Percentiles rank a stretch among this genome's conserved stretches.
phyloP scores from a whole-genome alignment of 352 stramenopile species.

The Plasmopara halstedii region DNA sequence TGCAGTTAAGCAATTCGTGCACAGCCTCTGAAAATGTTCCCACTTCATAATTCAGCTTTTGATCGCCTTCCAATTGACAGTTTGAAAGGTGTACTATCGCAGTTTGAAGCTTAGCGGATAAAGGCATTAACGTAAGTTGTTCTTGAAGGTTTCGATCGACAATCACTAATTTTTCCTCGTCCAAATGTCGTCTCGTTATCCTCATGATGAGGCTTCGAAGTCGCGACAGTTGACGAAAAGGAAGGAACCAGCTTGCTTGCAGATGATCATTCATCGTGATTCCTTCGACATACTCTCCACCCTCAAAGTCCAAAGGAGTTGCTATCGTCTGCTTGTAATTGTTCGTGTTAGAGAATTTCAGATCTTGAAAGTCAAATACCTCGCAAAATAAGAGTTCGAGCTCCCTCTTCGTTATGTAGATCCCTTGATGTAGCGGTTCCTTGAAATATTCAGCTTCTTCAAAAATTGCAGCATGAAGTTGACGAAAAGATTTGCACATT shows the following conservation, averaged over 20 bases:
- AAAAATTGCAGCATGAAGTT: slow-evolving; percentile 24
- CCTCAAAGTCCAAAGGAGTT: slow-evolving; percentile 6
- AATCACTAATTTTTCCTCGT: slow-evolving; percentile 39
- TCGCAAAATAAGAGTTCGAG: slow-evolving; percentile 33
- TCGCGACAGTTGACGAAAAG: slow-evolving; percentile 39
- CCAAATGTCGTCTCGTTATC: slow-evolving; percentile 46
- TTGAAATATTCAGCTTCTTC: slow-evolving; percentile 6
- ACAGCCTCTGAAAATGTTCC: slow-evolving; percentile 4
- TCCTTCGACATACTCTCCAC: slow-evolving; percentile 1
- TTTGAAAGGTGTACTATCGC: slow-evolving; percentile 31
- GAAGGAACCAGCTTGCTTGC: slow-evolving; percentile 57
- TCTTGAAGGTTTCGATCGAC: slow-evolving; percentile 42
- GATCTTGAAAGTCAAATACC: slow-evolving; percentile 20
- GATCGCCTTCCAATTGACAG: slow-evolving; percentile 5
- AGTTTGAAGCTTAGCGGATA: slow-evolving; percentile 32
- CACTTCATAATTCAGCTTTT: neutral
- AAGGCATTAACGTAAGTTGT: slow-evolving; percentile 37
- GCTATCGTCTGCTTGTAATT: slow-evolving; percentile 6
- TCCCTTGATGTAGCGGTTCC: slow-evolving; percentile 12
- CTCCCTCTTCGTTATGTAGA: slow-evolving; percentile 54
- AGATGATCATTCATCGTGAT: slow-evolving; percentile 27
- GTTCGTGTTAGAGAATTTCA: neutral
- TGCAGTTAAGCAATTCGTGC: slow-evolving; percentile 11
- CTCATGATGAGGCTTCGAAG: slow-evolving; percentile 44
- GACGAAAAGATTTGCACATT: slow-evolving; percentile 30